Base-by-base conservation (phyloP, 2,329 filamentous ascomycete species). In the Colletotrichum agaves region DNA sequence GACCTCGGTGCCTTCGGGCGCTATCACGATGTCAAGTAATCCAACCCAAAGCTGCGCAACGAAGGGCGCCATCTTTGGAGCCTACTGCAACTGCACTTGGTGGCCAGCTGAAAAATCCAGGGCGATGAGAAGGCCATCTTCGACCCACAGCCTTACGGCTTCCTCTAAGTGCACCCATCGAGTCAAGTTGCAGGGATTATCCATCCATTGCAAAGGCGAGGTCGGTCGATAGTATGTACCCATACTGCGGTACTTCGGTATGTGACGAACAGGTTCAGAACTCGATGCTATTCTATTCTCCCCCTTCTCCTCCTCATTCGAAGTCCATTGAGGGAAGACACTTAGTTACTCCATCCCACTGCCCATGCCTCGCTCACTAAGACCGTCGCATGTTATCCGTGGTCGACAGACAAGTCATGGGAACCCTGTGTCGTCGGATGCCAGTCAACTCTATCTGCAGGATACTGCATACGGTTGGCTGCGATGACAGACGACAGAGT, bases 41-140 rank as follows among this genome's bases (percentile, higher is more conserved):
- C 44, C 62, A 64, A 27, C 47, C 62, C 31, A 31, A 46, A 39
- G 19, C 46, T 47, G 49, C 17, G 52, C 41, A 31, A 35, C 33
- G 21, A 12, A 55, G 37, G 50, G 50, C 17, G 17, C 13, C 27
- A 8, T 39, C 4, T 4, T 27, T 27, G 23, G 7, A 27, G 23
- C 23, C 1, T 27, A 1, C 5, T 27, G 4, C 23, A 27, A 6
- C 23, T 27, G 23, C 23, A 6, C 1, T 5, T 21, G 12, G 31
- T n/a, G 23, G 15, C 37, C 35, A 60, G 46, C 37, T 61, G 23
- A 17, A 15, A 33, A 3, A 33, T 50, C 17, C 3, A 33, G 46
- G 21, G 19, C 21, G 21, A 8, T 23, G 3, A n/a, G n/a, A 15
- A 49, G 46, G 46, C 21, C 7, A 10, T 49, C 4, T 23, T 15